Evolutionary conservation across 148 eudicot species (phyloP).

Genomic region (Nyssa sinensis): DNA sequence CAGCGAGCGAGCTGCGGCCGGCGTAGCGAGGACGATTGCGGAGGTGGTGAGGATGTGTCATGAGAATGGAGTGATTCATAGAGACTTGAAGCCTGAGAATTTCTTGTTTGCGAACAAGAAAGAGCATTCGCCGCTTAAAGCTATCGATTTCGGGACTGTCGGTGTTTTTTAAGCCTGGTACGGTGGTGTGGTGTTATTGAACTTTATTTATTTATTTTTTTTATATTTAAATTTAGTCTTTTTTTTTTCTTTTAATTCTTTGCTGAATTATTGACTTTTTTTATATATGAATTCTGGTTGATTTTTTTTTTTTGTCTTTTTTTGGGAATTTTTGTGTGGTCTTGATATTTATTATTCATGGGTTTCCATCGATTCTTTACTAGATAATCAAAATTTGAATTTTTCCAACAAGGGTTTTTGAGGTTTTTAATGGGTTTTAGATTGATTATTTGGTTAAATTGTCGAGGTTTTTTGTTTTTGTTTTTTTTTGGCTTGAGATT

Average conservation of each 20-base stretch:
- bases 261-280: neutral
- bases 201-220: too few species aligned
- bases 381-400: neutral
- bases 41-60: constrained; percentile 86
- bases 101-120: constrained; percentile 86
- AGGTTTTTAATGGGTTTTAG: neutral
- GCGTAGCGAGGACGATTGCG: constrained; percentile 65
- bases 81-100: constrained; percentile 93
- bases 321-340: neutral
- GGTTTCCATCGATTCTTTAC: too few species aligned
- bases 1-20: constrained; percentile 80
- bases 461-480: too few species aligned
- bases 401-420: neutral
- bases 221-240: too few species aligned
- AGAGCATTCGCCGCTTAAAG: constrained; percentile 71
- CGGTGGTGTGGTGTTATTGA: too few species aligned
- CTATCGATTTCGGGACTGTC: constrained; percentile 90
- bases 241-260: too few species aligned
- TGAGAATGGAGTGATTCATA: constrained; percentile 76
- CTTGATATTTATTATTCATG: neutral
- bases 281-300: too few species aligned
- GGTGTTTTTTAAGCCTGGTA: constrained; percentile 85
- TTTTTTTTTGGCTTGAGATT: too few species aligned
- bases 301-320: too few species aligned
- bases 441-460: too few species aligned